Percentiles rank a stretch among this genome's conserved stretches.
Evolutionary conservation across 768 basidiomycete species (phyloP).

Genomic region (Agaricus blazei): DNA sequence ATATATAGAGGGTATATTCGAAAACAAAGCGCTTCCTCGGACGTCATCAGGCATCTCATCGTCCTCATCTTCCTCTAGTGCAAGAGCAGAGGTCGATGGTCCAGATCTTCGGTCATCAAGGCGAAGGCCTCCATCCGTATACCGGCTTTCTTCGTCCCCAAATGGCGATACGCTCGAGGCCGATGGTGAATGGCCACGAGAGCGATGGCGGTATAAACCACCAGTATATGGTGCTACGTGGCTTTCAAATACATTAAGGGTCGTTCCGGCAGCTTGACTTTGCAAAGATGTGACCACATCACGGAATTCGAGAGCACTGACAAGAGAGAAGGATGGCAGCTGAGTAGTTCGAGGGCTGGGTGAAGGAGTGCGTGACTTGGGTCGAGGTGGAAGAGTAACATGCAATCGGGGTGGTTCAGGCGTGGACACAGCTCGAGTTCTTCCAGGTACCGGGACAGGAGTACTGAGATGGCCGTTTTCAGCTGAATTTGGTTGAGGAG

Average conservation of each 20-base stretch:
- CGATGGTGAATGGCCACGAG: constrained; percentile 18
- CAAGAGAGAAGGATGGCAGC: constrained; percentile 83
- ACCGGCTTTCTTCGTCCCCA: constrained; percentile 23
- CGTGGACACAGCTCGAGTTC: constrained; percentile 37
- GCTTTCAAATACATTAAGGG: constrained; percentile 62
- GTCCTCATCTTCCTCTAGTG: not conserved
- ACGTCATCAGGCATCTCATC: constrained; percentile 9
- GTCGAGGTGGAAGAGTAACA: constrained; percentile 31
- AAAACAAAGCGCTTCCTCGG: constrained; percentile 5
- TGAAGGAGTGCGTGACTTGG: constrained; percentile 47
- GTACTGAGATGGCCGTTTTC: constrained; percentile 21
- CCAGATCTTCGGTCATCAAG: constrained; percentile 6
- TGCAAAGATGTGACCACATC: constrained; percentile 82
- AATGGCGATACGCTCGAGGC: constrained; percentile 12
- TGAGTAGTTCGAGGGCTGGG: constrained; percentile 40
- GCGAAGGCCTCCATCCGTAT: constrained; percentile 17
- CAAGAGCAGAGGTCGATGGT: not conserved
- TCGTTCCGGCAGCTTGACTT: constrained; percentile 55
- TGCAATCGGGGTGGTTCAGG: constrained; percentile 31
- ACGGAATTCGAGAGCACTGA: constrained; percentile 94
- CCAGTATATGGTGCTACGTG: constrained; percentile 66
- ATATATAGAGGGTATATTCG: constrained; percentile 49
- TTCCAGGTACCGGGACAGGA: constrained; percentile 25
- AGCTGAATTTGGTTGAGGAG: constrained; percentile 13
- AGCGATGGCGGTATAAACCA: constrained; percentile 56